A percentile compares a stretch with the other conserved stretches of the same genome.
phyloP scores from a whole-genome alignment of 371 early-diverging fungal species.

The Syncephalastrum monosporum region DNA sequence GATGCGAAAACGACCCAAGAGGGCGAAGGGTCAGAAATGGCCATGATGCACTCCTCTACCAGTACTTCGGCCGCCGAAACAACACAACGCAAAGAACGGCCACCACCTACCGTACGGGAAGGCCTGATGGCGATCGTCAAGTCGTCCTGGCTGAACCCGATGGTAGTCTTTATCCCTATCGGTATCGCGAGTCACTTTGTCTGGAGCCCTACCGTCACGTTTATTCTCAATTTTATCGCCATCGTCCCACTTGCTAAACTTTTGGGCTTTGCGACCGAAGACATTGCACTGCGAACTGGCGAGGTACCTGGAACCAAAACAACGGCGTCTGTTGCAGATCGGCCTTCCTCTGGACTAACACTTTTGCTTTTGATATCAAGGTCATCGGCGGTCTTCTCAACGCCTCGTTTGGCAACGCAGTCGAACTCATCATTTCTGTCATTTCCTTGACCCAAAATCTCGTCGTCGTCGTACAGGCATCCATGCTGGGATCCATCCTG shows the following conservation, averaged over 20 bases:
- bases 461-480: slow-evolving; percentile 81
- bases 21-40: too few relatives aligned
- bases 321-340: not conserved
- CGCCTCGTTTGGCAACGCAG: slow-evolving; percentile 85
- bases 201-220: slow-evolving; percentile 66
- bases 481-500: slow-evolving; percentile 86
- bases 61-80: too few relatives aligned
- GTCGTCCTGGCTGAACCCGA: slow-evolving; percentile 62
- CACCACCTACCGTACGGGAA: slow-evolving; percentile 19
- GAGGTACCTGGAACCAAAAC: slow-evolving; percentile 30
- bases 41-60: too few relatives aligned
- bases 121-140: slow-evolving; percentile 47
- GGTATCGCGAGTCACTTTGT: slow-evolving; percentile 66
- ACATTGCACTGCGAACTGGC: slow-evolving; percentile 65
- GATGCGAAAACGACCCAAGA: too few relatives aligned
- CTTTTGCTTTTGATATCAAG: slow-evolving; percentile 12
- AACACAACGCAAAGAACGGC: too few relatives aligned
- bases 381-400: slow-evolving; percentile 90
- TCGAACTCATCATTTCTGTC: slow-evolving; percentile 80
- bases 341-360: not conserved
- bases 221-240: slow-evolving; percentile 85
- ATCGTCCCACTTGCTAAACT: slow-evolving; percentile 85
- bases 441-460: slow-evolving; percentile 75
- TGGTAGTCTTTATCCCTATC: slow-evolving; percentile 73
- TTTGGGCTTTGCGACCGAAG: slow-evolving; percentile 58